Base-by-base conservation (phyloP, 1,139 yeast genomes). In the Arxiozyma heterogenica region DNA sequence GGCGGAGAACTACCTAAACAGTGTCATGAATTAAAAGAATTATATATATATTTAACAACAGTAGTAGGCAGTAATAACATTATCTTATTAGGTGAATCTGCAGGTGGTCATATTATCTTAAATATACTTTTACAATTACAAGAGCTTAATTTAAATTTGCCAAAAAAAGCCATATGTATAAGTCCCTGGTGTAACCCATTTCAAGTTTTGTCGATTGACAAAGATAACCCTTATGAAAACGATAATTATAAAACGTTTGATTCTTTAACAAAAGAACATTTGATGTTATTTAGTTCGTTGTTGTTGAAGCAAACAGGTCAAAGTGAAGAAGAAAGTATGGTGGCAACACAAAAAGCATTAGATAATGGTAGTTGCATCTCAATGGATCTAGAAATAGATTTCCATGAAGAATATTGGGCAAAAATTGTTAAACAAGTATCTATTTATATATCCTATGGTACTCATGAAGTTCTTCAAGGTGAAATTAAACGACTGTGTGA, bases 121-220 rank as follows among this genome's bases (percentile, higher is more conserved):
- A 52, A 59, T 48, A 50, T 62, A 21, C 47, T 64, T 23, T 47
- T 52, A 23, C 56, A 58, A 44, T 41, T 59, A n/a, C 49, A 52
- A n/a, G 48, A 50, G 41, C 54, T 52, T 42, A 41, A 49, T 4
- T 38, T 54, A 38, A 38, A 12, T 0, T 44, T 57, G 11, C 68
- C 68, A 11, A 51, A 52, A 23, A 60, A 59, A 47, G 62, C 60
- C 15, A 41, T 64, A 12, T 54, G 54, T 8, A 51, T 64, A 12
- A 63, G 67, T 46, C 68, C 68, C 6, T 64, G 68, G 68, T 52
- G 62, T 27, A 63, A 64, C 50, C 59, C 64, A 20, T 52, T 63
- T 4, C 54, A 44, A 3, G 44, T 50, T 18, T 9, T 9, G n/a
- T 15, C 15, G 17, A 15, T 34, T 12, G 39, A 34, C 6, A n/a